Percentiles rank a stretch among this genome's conserved stretches.
phyloP scores from a whole-genome alignment of 805 yeast species.

The Teunomyces gatunensis region DNA sequence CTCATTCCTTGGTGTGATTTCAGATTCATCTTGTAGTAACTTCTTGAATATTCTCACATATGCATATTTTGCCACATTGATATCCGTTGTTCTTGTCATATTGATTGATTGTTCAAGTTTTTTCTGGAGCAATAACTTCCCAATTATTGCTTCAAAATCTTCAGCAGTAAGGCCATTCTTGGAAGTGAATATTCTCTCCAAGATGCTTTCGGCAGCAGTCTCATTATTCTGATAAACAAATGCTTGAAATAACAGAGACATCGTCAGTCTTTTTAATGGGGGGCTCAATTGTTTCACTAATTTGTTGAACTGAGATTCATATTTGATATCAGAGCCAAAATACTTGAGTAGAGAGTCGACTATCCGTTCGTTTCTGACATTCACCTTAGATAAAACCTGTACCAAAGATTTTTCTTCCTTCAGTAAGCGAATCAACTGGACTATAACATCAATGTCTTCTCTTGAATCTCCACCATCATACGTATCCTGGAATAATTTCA shows the following conservation, averaged over 20 bases:
- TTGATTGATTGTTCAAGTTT: slow-evolving; percentile 23
- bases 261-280: slow-evolving; percentile 31
- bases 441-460: neutral
- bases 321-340: slow-evolving; percentile 15
- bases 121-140: slow-evolving; percentile 23
- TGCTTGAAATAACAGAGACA: slow-evolving; percentile 30
- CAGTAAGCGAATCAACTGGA: slow-evolving; percentile 5
- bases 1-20: neutral
- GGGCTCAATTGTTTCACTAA: slow-evolving; percentile 22
- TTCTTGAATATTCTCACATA: slow-evolving; percentile 20
- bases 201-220: slow-evolving; percentile 26
- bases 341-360: slow-evolving; percentile 14
- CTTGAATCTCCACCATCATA: neutral
- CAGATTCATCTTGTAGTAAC: slow-evolving; percentile 2
- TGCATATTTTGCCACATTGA: slow-evolving; percentile 24
- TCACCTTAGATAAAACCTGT: neutral
- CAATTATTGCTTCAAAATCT: slow-evolving; percentile 28
- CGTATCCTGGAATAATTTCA: slow-evolving; percentile 2
- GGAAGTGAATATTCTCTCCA: slow-evolving; percentile 28
- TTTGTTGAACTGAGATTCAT: slow-evolving; percentile 13
- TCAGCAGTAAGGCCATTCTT: slow-evolving; percentile 21
- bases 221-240: slow-evolving; percentile 27
- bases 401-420: neutral
- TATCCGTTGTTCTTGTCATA: slow-evolving; percentile 18
- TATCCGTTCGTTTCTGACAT: slow-evolving; percentile 8